These are phyloP conservation scores for Trichoderma oligosporum DNA, from an alignment of 2,329 filamentous ascomycete genomes.

Conservation along the genomic window DNA sequence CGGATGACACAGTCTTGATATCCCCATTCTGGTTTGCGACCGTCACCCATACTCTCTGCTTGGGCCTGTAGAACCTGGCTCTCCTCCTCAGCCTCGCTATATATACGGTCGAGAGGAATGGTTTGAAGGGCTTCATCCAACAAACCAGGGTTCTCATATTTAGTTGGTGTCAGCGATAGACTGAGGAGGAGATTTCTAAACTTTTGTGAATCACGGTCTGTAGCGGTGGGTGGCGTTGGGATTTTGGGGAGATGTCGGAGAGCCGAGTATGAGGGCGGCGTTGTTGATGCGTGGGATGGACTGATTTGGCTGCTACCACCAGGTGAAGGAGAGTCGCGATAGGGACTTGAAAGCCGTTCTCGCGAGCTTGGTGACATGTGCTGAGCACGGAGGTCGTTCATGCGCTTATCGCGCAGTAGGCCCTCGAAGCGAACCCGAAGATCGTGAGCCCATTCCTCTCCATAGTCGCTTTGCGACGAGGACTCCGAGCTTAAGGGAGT, in stretches of 20 bases:
- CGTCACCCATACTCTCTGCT: slow-evolving; percentile 80
- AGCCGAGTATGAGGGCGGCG: slow-evolving; percentile 47
- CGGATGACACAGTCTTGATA: slow-evolving; percentile 96
- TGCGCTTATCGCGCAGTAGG: slow-evolving; percentile 77
- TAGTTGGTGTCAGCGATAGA: slow-evolving; percentile 80
- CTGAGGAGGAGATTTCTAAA: slow-evolving; percentile 81
- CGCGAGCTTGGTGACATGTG: slow-evolving; percentile 54
- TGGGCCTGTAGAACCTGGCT: slow-evolving; percentile 81
- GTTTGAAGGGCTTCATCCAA: slow-evolving; percentile 85
- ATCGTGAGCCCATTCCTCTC: slow-evolving; percentile 73
- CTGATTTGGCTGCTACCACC: slow-evolving; percentile 43
- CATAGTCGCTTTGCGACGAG: slow-evolving; percentile 41
- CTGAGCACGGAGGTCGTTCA: slow-evolving; percentile 69
- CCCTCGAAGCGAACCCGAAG: slow-evolving; percentile 83
- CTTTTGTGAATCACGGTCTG: slow-evolving; percentile 65
- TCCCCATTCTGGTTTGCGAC: slow-evolving; percentile 81
- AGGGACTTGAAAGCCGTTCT: slow-evolving; percentile 49
- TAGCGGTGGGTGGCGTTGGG: slow-evolving; percentile 66
- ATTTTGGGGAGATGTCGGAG: slow-evolving; percentile 51
- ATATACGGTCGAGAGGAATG: slow-evolving; percentile 86
- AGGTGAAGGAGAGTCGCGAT: slow-evolving; percentile 37
- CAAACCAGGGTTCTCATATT: slow-evolving; percentile 94
- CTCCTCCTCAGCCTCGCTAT: slow-evolving; percentile 91
- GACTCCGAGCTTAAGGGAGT: slow-evolving; percentile 32
- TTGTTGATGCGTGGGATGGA: slow-evolving; percentile 43